Percentiles rank a stretch among this genome's conserved stretches.
Conservation (phyloP, 768 basidiomycete species). For the Paxillus ammoniavirescens region DNA sequence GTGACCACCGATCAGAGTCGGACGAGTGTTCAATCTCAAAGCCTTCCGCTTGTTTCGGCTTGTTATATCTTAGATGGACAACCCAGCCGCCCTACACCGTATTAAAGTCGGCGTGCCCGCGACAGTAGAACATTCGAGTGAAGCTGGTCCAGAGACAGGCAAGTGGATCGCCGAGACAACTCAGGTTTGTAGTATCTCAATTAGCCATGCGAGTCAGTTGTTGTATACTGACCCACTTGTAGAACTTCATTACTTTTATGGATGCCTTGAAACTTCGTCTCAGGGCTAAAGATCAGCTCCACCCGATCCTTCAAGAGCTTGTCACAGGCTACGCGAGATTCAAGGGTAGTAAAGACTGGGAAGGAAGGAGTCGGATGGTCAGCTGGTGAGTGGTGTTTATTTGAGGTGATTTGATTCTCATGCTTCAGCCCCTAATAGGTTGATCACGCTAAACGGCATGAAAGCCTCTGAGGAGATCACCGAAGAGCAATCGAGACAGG, state of each 20-base stretch:
- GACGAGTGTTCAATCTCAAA: background rate
- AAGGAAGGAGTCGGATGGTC: constrained; percentile 87
- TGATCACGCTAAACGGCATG: constrained; percentile 96
- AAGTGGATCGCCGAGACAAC: constrained; percentile 99
- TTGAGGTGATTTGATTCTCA: background rate
- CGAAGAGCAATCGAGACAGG: constrained; percentile 94
- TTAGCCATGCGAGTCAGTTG: background rate
- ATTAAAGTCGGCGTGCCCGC: constrained; percentile 93
- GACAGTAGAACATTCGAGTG: constrained; percentile 93
- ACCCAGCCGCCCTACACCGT: constrained; percentile 88
- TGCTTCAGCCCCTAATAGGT: constrained; percentile 44
- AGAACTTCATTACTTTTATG: constrained; percentile 99
- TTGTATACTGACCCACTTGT: background rate
- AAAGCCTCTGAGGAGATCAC: constrained; percentile 95
- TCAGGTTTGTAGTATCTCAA: constrained; percentile 51
- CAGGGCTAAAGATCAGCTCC: constrained; percentile 96
- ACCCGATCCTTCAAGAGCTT: constrained; percentile 93
- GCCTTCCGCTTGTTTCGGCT: background rate
- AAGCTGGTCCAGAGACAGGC: constrained; percentile 88
- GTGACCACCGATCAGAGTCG: constrained; percentile 17
- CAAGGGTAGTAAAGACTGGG: constrained; percentile 94
- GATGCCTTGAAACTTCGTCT: constrained; percentile 91
- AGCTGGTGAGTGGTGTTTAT: constrained; percentile 62
- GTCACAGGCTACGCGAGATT: constrained; percentile 93
- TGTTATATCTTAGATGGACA: constrained; percentile 67